These are phyloP conservation scores for Xylariales sp. DNA, from an alignment of 2,329 filamentous ascomycete species.

Conservation along the genomic window DNA sequence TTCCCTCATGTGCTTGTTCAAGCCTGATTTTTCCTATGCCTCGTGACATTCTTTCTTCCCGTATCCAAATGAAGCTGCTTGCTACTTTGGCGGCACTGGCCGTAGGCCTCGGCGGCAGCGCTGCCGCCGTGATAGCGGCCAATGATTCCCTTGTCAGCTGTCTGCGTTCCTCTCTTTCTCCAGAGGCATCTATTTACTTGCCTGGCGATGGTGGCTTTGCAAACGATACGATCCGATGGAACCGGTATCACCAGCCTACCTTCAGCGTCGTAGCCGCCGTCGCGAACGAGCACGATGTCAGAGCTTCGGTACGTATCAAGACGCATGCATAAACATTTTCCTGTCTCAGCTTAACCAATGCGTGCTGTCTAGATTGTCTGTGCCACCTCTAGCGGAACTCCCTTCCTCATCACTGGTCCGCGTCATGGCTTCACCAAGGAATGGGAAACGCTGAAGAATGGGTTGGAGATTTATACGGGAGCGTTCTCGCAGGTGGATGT, in stretches of 20 bases:
- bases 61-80: too few relatives aligned
- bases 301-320: neutral
- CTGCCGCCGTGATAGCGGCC: too few relatives aligned
- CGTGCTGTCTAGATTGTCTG: slow-evolving; percentile 15
- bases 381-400: slow-evolving; percentile 20
- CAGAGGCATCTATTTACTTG: neutral
- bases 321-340: neutral
- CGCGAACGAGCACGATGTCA: slow-evolving; percentile 1
- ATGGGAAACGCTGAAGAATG: slow-evolving; percentile 19
- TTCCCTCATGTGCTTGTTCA: too few relatives aligned
- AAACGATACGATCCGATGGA: slow-evolving; percentile 2
- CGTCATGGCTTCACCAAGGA: slow-evolving; percentile 28
- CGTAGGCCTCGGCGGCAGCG: too few relatives aligned
- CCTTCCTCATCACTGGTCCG: slow-evolving; percentile 30
- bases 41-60: too few relatives aligned
- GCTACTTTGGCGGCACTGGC: too few relatives aligned
- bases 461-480: slow-evolving; percentile 27
- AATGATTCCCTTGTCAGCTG: too few relatives aligned
- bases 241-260: neutral
- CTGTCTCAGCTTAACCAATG: neutral
- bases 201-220: neutral
- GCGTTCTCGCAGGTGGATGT: slow-evolving; percentile 22
- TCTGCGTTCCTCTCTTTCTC: too few relatives aligned
- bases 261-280: neutral
- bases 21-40: too few relatives aligned